phyloP scores from a whole-genome alignment of 257 asterid genomes.

The Handroanthus guayacan region DNA sequence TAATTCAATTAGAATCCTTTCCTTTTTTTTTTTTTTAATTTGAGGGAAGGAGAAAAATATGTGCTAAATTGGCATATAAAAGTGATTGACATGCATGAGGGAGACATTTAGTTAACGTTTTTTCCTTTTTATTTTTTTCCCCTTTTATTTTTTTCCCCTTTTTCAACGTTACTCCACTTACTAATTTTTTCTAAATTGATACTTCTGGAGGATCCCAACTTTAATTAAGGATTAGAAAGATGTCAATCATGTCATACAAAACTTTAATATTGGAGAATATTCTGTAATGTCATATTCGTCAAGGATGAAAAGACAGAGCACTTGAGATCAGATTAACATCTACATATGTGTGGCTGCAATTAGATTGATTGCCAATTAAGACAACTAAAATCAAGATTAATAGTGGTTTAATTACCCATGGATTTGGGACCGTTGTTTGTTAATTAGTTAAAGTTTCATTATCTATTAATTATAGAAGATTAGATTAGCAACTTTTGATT shows the following conservation, averaged over 20 bases:
- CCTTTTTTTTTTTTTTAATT: too few relatives aligned
- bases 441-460: too few relatives aligned
- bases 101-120: neutral
- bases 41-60: neutral
- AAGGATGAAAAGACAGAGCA: neutral
- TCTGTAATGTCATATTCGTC: neutral
- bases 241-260: neutral
- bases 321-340: neutral
- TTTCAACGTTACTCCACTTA: neutral
- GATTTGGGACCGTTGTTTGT: neutral
- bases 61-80: neutral
- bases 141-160: neutral
- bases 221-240: conserved; percentile 11
- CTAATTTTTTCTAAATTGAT: neutral
- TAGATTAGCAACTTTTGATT: too few relatives aligned
- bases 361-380: neutral
- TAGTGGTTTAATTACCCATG: neutral
- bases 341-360: neutral
- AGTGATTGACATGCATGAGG: neutral
- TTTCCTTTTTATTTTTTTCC: too few relatives aligned
- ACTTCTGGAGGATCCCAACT: neutral
- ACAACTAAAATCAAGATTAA: neutral
- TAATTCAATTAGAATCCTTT: too few relatives aligned
- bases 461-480: too few relatives aligned
- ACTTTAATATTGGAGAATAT: neutral